Base-by-base conservation (phyloP, 441 rosid genomes). In the Capsella rubella region DNA sequence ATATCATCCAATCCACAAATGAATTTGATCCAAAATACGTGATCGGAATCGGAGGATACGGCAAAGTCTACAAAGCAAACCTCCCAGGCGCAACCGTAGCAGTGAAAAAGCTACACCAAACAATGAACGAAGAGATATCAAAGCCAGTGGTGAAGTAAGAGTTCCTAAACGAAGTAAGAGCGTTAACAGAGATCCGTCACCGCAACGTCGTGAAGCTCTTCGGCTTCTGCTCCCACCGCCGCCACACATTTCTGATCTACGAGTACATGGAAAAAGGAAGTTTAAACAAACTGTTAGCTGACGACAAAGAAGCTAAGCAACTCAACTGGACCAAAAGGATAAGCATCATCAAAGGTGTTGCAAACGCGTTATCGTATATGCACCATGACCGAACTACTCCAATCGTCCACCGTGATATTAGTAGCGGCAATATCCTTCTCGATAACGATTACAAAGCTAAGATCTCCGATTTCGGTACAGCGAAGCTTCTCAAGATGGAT, bases 251-350 rank as follows among this genome's bases (percentile, higher is more conserved):
- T 27, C 37, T 82, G 6, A 46, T 82, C n/a, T 82, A 76, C 9
- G 81, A 82, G 69, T 81, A 47, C 76, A 45, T 81, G 72, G 84
- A 51, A 42, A 70, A 52, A 0, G 84, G 82, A 14, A 81, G 82
- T 46, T 34, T 81, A 3, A 42, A 13, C 8, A 75, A 57, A 52
- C 13, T 62, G 5, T 54, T 81, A 39, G 78, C 79, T 0, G 18
- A 59, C 7, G 57, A 55, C 9, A 70, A 71, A 3, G 45, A 67
- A 35, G 78, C 75, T 1, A 61, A 46, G 25, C 46, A 13, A 13
- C 45, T 78, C 2, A 55, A 60, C 25, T 80, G 83, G 81, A 37
- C 3, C 12, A 77, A 55, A 27, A 72, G 84, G 32, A 55, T 82
- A 11, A 64, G 68, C 4, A 39, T 64, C 13, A 11, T 79, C 8